Evolutionary conservation across 202 grass and related monocot species (phyloP).

Genomic region (Dendrocalamus latiflorus): DNA sequence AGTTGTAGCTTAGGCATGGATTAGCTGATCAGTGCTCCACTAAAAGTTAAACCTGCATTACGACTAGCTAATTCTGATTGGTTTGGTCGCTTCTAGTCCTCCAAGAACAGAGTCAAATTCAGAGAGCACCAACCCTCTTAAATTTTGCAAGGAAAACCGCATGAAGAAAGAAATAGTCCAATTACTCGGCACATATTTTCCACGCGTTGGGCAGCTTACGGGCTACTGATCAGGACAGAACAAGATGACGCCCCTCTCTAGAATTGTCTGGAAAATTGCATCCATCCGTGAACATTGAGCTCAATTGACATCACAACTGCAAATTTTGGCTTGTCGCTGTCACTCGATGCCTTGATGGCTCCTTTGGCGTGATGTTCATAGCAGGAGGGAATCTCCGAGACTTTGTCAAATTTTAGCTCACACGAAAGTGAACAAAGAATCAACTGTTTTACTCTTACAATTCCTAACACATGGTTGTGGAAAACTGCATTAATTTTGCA

Average conservation of each 20-base stretch:
- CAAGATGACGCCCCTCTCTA: background rate
- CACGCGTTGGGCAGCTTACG: background rate
- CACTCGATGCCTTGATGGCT: background rate
- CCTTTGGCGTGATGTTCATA: background rate
- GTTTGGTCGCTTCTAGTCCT: background rate
- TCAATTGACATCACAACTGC: conserved; percentile 22
- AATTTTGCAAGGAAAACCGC: background rate
- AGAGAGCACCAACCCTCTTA: background rate
- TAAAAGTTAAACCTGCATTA: background rate
- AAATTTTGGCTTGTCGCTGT: conserved; percentile 2
- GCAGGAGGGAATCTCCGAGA: background rate
- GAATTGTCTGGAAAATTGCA: conserved; percentile 21
- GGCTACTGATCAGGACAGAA: background rate
- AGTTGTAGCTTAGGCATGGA: background rate
- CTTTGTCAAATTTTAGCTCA: conserved; percentile 30
- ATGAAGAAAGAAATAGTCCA: background rate
- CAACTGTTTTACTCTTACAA: background rate
- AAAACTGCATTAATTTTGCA: background rate
- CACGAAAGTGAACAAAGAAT: background rate
- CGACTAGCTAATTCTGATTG: background rate
- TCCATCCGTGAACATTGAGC: conserved; percentile 15
- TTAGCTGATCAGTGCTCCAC: too few relatives aligned
- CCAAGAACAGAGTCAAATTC: background rate
- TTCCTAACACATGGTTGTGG: background rate
- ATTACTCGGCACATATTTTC: background rate